Conservation (phyloP, 495 filamentous ascomycete genomes). For the Patellaria atrata region DNA sequence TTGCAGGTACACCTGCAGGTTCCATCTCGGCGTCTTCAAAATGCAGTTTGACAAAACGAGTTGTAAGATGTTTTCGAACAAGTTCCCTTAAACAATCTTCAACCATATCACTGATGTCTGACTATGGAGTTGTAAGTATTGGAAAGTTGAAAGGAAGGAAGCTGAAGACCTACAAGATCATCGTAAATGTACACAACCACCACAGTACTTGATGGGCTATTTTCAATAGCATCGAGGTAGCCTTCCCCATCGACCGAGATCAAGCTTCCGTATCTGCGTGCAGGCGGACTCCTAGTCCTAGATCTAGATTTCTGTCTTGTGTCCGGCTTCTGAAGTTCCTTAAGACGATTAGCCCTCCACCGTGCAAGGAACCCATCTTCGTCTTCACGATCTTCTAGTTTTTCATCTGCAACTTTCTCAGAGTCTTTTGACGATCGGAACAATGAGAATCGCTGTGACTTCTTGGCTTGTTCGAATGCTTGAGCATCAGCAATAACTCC, state of each 20-base stretch:
- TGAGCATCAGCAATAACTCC: constrained; percentile 94
- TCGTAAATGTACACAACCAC: constrained; percentile 96
- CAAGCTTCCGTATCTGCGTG: constrained; percentile 62
- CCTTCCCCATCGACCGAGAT: constrained; percentile 78
- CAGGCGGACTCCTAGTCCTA: constrained; percentile 52
- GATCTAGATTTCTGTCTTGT: constrained; percentile 32
- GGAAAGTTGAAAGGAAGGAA: neutral
- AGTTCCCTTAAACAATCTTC: constrained; percentile 63
- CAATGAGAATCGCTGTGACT: constrained; percentile 25
- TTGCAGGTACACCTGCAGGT: constrained; percentile 70
- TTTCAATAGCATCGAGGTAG: constrained; percentile 91
- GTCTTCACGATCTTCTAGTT: constrained; percentile 38
- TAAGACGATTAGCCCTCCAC: constrained; percentile 68
- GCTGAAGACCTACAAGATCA: constrained; percentile 48
- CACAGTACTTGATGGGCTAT: constrained; percentile 60
- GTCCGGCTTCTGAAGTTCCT: constrained; percentile 47
- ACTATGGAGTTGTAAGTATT: constrained; percentile 37
- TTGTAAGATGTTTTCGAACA: constrained; percentile 49
- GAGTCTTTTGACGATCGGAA: constrained; percentile 10
- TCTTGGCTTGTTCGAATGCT: constrained; percentile 69
- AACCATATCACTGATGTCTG: constrained; percentile 54
- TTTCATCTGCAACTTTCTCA: constrained; percentile 20
- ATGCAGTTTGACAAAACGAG: constrained; percentile 83
- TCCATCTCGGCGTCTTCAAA: constrained; percentile 93
- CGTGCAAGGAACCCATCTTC: constrained; percentile 71